Evolutionary conservation across 2,329 filamentous ascomycete species (phyloP).

Genomic region (Tolypocladium cylindrosporum): DNA sequence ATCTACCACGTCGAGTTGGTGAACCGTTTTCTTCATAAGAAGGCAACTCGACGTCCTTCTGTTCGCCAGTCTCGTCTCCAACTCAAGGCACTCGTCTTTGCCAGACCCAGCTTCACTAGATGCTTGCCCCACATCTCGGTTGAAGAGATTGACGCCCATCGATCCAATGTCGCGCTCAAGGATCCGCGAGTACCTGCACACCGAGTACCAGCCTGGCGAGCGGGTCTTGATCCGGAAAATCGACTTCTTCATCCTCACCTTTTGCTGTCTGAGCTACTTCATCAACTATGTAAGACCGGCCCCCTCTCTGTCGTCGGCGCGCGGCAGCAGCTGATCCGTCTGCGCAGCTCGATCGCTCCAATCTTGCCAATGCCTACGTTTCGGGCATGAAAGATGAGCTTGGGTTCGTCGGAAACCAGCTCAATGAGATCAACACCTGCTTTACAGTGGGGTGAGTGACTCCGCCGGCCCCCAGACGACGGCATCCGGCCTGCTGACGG

Average conservation of each 20-base stretch:
- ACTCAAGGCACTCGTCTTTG: not conserved
- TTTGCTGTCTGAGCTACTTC: conserved; percentile 50
- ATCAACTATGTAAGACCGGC: conserved; percentile 36
- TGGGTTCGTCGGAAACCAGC: conserved; percentile 33
- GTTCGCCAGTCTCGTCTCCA: not conserved
- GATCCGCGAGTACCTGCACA: conserved; percentile 23
- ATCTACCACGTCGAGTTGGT: too few species aligned
- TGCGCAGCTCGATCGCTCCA: conserved; percentile 25
- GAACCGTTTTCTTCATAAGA: not conserved
- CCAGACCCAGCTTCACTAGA: not conserved
- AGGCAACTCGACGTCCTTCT: not conserved
- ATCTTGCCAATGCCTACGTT: conserved; percentile 29
- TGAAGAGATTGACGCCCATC: not conserved
- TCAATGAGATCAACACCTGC: conserved; percentile 26
- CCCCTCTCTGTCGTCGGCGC: not conserved
- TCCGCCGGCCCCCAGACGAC: not conserved
- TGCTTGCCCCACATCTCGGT: not conserved
- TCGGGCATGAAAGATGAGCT: conserved; percentile 37
- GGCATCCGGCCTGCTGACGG: not conserved
- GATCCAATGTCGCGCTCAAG: not conserved
- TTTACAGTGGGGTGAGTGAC: conserved; percentile 24
- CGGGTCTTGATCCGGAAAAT: conserved; percentile 43
- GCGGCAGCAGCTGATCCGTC: not conserved
- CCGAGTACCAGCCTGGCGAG: conserved; percentile 26
- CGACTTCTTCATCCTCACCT: conserved; percentile 55